A percentile compares a stretch with the other conserved stretches of the same genome.
Evolutionary conservation across 352 stramenopile species (phyloP).

Genomic region (Phytophthora cryptogea): DNA sequence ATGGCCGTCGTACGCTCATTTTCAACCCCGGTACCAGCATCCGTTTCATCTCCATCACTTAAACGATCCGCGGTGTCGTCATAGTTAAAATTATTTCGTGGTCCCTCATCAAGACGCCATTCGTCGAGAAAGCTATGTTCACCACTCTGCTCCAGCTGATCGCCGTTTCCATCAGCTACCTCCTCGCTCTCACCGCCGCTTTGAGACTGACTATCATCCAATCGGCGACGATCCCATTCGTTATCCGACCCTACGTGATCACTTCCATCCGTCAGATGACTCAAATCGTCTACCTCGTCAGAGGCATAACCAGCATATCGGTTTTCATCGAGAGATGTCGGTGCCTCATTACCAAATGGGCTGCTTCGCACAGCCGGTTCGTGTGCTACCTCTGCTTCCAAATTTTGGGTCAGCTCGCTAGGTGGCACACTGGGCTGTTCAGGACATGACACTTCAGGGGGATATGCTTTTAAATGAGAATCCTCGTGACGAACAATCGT

Average conservation of each 20-base stretch:
- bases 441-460: constrained; percentile 2
- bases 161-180: not conserved
- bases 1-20: not conserved
- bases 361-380: constrained; percentile 1
- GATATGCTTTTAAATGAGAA: not conserved
- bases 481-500: constrained; percentile 11
- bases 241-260: constrained; percentile 13
- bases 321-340: not conserved
- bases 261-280: constrained; percentile 13
- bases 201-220: constrained; percentile 9
- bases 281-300: constrained; percentile 18
- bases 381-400: constrained; percentile 4
- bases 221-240: constrained; percentile 5
- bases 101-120: constrained; percentile 20
- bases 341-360: constrained; percentile 1
- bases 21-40: constrained; percentile 2
- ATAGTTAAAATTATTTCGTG: constrained; percentile 13
- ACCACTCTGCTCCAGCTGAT: constrained; percentile 4
- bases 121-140: constrained; percentile 9
- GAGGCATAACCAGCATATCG: constrained; percentile 2
- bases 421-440: not conserved
- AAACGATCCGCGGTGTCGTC: constrained; percentile 16
- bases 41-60: constrained; percentile 5
- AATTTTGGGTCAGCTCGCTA: not conserved
- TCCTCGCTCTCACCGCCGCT: not conserved